phyloP scores from a whole-genome alignment of 352 stramenopile genomes.

The Albugo laibachii region DNA sequence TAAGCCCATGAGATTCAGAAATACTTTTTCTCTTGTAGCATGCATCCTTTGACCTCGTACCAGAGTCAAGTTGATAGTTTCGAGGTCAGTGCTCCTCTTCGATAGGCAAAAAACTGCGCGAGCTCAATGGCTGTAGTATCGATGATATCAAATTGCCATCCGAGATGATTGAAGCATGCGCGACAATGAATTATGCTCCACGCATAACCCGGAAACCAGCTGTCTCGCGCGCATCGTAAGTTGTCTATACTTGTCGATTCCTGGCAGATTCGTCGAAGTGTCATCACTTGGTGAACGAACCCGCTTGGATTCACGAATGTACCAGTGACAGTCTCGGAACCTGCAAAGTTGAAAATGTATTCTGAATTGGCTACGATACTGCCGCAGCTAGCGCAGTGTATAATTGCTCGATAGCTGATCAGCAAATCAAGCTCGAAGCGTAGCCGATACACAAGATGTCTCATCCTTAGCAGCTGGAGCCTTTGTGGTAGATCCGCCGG shows the following conservation, averaged over 20 bases:
- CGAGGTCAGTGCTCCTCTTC: constrained; percentile 28
- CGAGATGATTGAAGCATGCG: constrained; percentile 43
- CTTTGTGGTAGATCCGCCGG: constrained; percentile 34
- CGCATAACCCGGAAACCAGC: constrained; percentile 60
- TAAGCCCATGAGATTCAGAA: not conserved
- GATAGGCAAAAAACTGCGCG: constrained; percentile 41
- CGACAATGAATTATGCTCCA: constrained; percentile 67
- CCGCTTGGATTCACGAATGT: constrained; percentile 71
- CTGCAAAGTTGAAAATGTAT: constrained; percentile 66
- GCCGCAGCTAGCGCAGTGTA: constrained; percentile 42
- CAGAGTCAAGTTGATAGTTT: too few species aligned
- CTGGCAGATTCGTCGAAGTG: constrained; percentile 25
- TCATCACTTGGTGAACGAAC: constrained; percentile 65
- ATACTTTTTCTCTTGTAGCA: not conserved
- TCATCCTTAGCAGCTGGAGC: constrained; percentile 31
- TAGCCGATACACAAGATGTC: constrained; percentile 35
- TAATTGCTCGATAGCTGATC: constrained; percentile 30
- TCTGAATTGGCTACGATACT: constrained; percentile 37
- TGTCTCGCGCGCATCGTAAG: constrained; percentile 30
- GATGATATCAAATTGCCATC: constrained; percentile 49
- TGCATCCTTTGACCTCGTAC: not conserved
- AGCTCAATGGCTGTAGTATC: constrained; percentile 11
- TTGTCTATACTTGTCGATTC: constrained; percentile 23
- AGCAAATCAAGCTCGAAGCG: constrained; percentile 35
- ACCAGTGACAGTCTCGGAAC: constrained; percentile 14